Conservation (phyloP, 306 rosid species). For the Cicer pinnatifidum region DNA sequence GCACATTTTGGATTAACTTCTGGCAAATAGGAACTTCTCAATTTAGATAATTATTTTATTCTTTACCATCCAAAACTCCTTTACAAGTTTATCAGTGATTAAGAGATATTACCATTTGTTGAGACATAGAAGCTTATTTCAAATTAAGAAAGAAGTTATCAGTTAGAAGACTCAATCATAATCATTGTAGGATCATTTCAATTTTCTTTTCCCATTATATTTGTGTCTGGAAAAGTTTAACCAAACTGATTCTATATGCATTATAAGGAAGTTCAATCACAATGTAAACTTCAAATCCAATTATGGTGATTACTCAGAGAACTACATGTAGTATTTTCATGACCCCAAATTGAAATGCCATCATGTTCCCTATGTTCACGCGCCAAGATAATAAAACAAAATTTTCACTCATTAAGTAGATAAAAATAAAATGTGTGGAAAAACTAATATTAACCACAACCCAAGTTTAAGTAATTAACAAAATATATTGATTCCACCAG, state of each 20-base stretch:
- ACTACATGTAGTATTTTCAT: slow-evolving; percentile 31
- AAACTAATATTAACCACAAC: slow-evolving; percentile 4
- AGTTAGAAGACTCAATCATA: background rate
- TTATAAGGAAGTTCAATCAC: slow-evolving; percentile 38
- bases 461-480: too few species aligned
- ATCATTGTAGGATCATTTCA: slow-evolving; percentile 1
- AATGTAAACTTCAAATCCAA: slow-evolving; percentile 24
- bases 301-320: slow-evolving; percentile 26
- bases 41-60: slow-evolving; percentile 5
- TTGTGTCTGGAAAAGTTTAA: background rate
- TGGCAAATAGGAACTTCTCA: slow-evolving; percentile 10
- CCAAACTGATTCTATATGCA: background rate
- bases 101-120: slow-evolving; percentile 1
- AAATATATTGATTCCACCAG: slow-evolving; percentile 10
- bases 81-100: background rate
- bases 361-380: slow-evolving; percentile 33
- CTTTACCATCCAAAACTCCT: slow-evolving; percentile 5
- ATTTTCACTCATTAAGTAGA: slow-evolving; percentile 19
- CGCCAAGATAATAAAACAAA: slow-evolving; percentile 13
- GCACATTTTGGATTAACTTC: slow-evolving; percentile 17
- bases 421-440: slow-evolving; percentile 14
- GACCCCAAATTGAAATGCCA: slow-evolving; percentile 33
- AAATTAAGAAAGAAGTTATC: slow-evolving; percentile 21
- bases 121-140: slow-evolving; percentile 13
- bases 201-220: background rate